These are phyloP conservation scores for Emmonsia crescens DNA, from an alignment of 2,329 filamentous ascomycete genomes.

Conservation along the genomic window DNA sequence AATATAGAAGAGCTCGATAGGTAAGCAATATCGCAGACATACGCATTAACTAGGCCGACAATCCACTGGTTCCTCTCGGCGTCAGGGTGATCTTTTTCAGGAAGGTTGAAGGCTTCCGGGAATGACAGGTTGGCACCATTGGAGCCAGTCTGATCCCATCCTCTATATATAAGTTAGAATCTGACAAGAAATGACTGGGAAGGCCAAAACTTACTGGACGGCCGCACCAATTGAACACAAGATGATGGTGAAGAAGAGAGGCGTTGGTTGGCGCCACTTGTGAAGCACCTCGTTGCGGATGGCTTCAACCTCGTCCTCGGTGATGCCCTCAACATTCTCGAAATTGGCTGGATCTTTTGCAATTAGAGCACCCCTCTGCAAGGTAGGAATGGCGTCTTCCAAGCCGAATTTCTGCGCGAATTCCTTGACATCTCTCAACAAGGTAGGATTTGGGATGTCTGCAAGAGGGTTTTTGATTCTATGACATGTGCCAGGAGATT, in stretches of 20 bases:
- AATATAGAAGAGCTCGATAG: conserved; percentile 11
- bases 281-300: conserved; percentile 38
- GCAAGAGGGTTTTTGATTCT: conserved; percentile 40
- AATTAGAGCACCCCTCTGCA: conserved; percentile 40
- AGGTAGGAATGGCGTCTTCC: conserved; percentile 28
- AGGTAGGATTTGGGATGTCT: conserved; percentile 26
- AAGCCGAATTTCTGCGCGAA: conserved; percentile 34
- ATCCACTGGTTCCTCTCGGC: conserved; percentile 44
- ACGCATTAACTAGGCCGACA: conserved; percentile 55
- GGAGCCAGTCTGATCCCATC: conserved; percentile 44
- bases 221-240: conserved; percentile 43
- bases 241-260: conserved; percentile 42
- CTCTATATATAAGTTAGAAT: conserved; percentile 15
- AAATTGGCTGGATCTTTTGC: conserved; percentile 40
- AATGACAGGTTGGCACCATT: conserved; percentile 45
- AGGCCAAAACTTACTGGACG: conserved; percentile 34
- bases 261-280: conserved; percentile 40
- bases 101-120: conserved; percentile 37
- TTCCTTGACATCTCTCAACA: conserved; percentile 33
- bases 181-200: background rate
- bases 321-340: conserved; percentile 34
- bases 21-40: conserved; percentile 39
- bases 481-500: background rate
- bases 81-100: conserved; percentile 27
- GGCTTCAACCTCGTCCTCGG: conserved; percentile 31